Evolutionary conservation across 441 rosid species (phyloP), one percentile per base, ranked within the genome.

Genomic region (Gossypium lobatum): DNA sequence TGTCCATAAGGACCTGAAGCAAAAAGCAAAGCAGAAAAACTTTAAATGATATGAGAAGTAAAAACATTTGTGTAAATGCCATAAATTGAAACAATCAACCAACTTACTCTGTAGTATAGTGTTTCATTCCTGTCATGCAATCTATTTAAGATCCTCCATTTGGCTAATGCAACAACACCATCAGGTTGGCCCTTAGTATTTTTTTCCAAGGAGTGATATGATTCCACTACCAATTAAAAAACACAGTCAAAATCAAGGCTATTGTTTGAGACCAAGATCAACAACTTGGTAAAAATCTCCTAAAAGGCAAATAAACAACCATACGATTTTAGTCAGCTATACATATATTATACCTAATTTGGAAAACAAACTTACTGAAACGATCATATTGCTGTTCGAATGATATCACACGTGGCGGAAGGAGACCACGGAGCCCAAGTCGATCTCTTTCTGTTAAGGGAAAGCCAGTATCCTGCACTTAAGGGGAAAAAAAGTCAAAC

Each of bases 91-190:
- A 65, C 20, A 18, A 62, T 57, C 52, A 63, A 25, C 26, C 70
- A 78, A 87, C 89, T 81, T 79, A 93, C 99, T 59, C 96, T 82
- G 78, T 91, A 95, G 83, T 95, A 93, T 60, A 95, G 82, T 52
- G 97, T 95, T 85, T 95, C 98, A 82, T 95, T 95, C 85, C 99
- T 87, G 82, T 95, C 99, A 82, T 95, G 99, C 79, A 93, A 85
- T 76, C 99, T 81, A 80, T 95, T 95, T 78, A 95, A 85, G 64
- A 95, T 93, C 87, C 99, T 95, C 99, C 99, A 95, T 79, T 95
- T 95, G n/a, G 99, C 92, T 63, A 95, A 83, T 42, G 97, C 85
- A 1, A 92, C 93, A 76, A 83, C 75, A 69, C 84, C 75, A 25
- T 93, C 84, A 2, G 95, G 94, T 59, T 90, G 88, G 57, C 92